These are phyloP conservation scores for Glarea lozoyensis DNA, from an alignment of 495 filamentous ascomycete species.

Conservation along the genomic window DNA sequence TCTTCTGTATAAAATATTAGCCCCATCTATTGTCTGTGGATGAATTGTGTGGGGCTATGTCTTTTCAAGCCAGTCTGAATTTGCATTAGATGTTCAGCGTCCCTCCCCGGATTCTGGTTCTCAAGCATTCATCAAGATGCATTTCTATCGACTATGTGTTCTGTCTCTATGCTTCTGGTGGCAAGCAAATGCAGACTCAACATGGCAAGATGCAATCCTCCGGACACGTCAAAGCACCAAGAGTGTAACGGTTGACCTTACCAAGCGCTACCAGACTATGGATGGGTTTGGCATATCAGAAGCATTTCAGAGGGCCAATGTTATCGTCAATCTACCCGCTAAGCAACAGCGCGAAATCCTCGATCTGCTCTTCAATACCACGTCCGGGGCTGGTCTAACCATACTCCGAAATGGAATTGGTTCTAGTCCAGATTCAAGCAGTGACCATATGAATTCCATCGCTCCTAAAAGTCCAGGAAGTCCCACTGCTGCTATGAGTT, in stretches of 20 bases:
- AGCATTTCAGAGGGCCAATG: slow-evolving; percentile 46
- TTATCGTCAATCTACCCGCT: slow-evolving; percentile 38
- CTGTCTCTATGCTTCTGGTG: no score
- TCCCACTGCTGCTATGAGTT: slow-evolving; percentile 31
- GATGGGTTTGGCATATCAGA: slow-evolving; percentile 44
- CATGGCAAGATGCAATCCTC: no score
- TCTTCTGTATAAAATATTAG: no score
- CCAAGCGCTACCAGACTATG: slow-evolving; percentile 35
- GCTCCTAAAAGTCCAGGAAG: slow-evolving; percentile 35
- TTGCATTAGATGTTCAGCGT: no score
- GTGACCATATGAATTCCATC: slow-evolving; percentile 40
- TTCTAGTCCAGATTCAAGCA: slow-evolving; percentile 31
- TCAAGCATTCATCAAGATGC: no score
- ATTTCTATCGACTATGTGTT: no score
- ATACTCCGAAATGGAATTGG: slow-evolving; percentile 51
- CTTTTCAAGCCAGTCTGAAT: no score
- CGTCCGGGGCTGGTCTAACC: slow-evolving; percentile 41
- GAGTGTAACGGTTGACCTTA: slow-evolving; percentile 33
- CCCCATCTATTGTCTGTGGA: no score
- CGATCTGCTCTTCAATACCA: slow-evolving; percentile 43
- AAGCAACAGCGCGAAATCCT: slow-evolving; percentile 34
- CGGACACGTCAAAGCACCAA: not conserved
- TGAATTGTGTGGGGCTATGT: no score
- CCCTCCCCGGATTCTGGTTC: no score
- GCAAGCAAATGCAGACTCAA: no score